Evolutionary conservation across 441 rosid genomes (phyloP).

Genomic region (Brassica hybrid): DNA sequence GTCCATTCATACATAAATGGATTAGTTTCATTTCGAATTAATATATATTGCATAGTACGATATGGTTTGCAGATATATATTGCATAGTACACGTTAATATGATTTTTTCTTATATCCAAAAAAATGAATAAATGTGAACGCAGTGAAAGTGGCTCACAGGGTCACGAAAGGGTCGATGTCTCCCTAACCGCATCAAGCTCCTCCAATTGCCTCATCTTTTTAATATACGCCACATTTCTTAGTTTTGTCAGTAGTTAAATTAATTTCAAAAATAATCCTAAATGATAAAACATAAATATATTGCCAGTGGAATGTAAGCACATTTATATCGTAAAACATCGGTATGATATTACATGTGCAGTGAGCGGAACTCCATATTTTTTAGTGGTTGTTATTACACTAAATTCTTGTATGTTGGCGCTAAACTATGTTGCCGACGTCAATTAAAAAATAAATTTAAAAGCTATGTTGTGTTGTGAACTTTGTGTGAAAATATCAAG

Average conservation of each 20-base stretch:
- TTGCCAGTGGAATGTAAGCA: neutral
- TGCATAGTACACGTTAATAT: neutral
- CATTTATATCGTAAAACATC: no score
- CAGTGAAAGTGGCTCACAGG: constrained; percentile 51
- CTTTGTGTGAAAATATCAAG: no score
- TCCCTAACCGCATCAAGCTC: constrained; percentile 31
- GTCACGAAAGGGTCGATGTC: constrained; percentile 52
- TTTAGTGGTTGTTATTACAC: no score
- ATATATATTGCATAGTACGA: neutral
- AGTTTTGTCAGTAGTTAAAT: neutral
- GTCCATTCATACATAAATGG: neutral
- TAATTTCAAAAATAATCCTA: neutral
- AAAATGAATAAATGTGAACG: constrained; percentile 3
- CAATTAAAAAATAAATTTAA: no score
- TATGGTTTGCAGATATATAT: neutral
- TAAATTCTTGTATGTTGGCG: no score
- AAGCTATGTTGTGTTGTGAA: no score
- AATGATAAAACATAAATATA: neutral
- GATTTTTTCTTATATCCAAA: neutral
- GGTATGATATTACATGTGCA: no score
- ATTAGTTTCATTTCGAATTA: neutral
- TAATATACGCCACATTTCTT: constrained; percentile 1
- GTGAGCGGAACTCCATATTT: no score
- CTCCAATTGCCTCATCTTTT: constrained; percentile 47
- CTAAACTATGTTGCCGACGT: no score